A percentile compares a stretch with the other conserved stretches of the same genome.
phyloP scores from a whole-genome alignment of 2,329 filamentous ascomycete genomes.

The Colletotrichum brevisporum region DNA sequence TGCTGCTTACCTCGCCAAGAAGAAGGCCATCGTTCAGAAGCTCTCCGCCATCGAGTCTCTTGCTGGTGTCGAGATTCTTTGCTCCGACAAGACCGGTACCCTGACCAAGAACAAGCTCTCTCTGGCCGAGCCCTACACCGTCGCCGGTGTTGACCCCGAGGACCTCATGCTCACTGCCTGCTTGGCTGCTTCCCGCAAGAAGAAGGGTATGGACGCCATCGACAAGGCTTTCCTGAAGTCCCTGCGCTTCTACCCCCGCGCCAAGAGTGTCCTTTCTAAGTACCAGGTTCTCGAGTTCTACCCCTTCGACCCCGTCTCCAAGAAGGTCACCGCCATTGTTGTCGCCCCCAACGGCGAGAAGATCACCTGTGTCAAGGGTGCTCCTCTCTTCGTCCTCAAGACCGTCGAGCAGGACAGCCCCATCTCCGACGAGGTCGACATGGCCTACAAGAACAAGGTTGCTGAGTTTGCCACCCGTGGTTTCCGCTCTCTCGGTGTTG shows the following conservation, averaged over 20 bases:
- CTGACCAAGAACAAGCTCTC: constrained; percentile 96
- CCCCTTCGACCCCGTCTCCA: constrained; percentile 93
- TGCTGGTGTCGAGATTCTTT: constrained; percentile 93
- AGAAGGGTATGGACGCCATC: constrained; percentile 95
- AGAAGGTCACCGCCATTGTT: constrained; percentile 90
- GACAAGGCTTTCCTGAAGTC: constrained; percentile 95
- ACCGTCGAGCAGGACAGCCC: constrained; percentile 89
- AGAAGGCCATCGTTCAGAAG: constrained; percentile 94
- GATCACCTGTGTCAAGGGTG: constrained; percentile 92
- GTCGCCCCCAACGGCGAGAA: constrained; percentile 86
- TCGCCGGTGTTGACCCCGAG: constrained; percentile 85
- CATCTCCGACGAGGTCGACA: constrained; percentile 82
- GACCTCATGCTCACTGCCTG: constrained; percentile 95
- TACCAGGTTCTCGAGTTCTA: constrained; percentile 89
- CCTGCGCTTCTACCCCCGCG: constrained; percentile 84
- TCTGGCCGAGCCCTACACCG: constrained; percentile 86
- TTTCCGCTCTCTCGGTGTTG: constrained; percentile 94
- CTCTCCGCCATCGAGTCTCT: constrained; percentile 92
- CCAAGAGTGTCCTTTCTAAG: constrained; percentile 84
- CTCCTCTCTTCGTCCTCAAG: constrained; percentile 88
- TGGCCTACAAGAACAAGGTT: constrained; percentile 92
- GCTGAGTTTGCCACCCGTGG: constrained; percentile 87
- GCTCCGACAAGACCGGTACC: constrained; percentile 95
- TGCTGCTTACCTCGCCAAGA: constrained; percentile 91
- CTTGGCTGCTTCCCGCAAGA: constrained; percentile 90